Evolutionary conservation across 495 filamentous ascomycete genomes (phyloP).

Genomic region (Aspergillus avenaceus): DNA sequence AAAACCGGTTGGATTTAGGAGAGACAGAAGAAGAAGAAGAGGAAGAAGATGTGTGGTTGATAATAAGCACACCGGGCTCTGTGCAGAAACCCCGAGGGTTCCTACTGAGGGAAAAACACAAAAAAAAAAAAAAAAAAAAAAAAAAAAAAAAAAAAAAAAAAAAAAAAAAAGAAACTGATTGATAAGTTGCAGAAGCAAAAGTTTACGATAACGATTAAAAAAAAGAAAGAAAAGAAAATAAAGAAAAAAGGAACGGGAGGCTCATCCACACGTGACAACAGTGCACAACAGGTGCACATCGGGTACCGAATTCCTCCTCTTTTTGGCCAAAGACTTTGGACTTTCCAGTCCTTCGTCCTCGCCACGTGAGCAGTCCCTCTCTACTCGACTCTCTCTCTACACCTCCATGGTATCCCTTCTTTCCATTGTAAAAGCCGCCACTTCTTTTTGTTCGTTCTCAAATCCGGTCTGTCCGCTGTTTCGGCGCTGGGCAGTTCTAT

Average conservation of each 20-base stretch:
- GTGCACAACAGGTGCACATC: slow-evolving; percentile 24
- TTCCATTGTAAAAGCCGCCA: slow-evolving; percentile 27
- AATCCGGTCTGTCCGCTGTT: slow-evolving; percentile 11
- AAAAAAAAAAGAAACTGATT: background rate
- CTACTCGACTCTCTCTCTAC: slow-evolving; percentile 30
- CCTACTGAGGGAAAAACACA: background rate
- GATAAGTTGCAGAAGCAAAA: background rate
- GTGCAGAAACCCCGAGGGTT: background rate
- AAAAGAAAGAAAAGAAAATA: too few relatives aligned
- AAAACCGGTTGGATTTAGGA: slow-evolving; percentile 11
- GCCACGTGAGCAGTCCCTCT: slow-evolving; percentile 47
- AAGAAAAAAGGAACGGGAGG: background rate
- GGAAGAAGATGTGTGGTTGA: background rate
- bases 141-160: too few relatives aligned
- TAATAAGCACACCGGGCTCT: background rate
- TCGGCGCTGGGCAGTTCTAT: slow-evolving; percentile 1
- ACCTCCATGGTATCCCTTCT: slow-evolving; percentile 27
- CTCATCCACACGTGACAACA: slow-evolving; percentile 34
- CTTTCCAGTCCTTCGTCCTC: slow-evolving; percentile 19
- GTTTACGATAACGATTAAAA: too few relatives aligned
- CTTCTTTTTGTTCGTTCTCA: slow-evolving; percentile 20
- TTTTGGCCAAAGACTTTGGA: slow-evolving; percentile 2
- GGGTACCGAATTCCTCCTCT: slow-evolving; percentile 26
- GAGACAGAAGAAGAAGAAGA: background rate
- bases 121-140: too few relatives aligned